Conservation (phyloP, 805 yeast genomes). For the Saccharomycopsis fermentans region DNA sequence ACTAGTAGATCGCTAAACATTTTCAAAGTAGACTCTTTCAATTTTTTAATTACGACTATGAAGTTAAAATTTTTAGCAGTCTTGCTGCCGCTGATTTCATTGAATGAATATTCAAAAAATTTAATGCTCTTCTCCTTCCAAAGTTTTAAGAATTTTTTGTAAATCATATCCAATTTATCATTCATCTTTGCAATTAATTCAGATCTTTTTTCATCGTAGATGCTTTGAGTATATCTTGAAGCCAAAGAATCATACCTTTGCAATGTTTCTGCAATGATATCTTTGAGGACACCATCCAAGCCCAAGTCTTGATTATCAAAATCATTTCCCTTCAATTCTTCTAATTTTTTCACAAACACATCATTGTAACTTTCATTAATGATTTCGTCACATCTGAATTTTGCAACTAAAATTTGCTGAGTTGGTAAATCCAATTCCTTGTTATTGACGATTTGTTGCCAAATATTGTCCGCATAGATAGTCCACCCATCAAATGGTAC, state of each 20-base stretch:
- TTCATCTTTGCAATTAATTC: slow-evolving; percentile 42
- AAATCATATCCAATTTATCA: slow-evolving; percentile 33
- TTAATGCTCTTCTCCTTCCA: slow-evolving; percentile 28
- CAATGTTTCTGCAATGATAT: slow-evolving; percentile 29
- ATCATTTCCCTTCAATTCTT: slow-evolving; percentile 22
- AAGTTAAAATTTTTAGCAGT: neutral
- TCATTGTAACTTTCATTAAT: slow-evolving; percentile 39
- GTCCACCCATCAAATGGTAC: slow-evolving; percentile 97
- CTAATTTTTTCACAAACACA: slow-evolving; percentile 31
- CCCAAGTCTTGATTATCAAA: slow-evolving; percentile 28
- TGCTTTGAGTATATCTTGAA: slow-evolving; percentile 57
- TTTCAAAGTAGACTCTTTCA: neutral
- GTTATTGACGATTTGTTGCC: slow-evolving; percentile 90
- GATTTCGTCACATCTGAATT: slow-evolving; percentile 91
- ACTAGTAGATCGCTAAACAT: slow-evolving; percentile 23
- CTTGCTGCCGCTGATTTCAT: neutral
- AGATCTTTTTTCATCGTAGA: slow-evolving; percentile 53
- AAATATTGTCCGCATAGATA: slow-evolving; percentile 76
- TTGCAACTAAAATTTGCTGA: slow-evolving; percentile 89
- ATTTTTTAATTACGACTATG: neutral
- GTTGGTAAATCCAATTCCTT: slow-evolving; percentile 95
- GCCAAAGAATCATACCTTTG: slow-evolving; percentile 59
- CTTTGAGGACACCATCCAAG: slow-evolving; percentile 34
- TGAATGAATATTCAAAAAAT: slow-evolving; percentile 21
- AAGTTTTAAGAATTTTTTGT: slow-evolving; percentile 31